A percentile compares a stretch with the other conserved stretches of the same genome.
Evolutionary conservation across 805 yeast species (phyloP).

Genomic region (Metschnikowia lochheadii): DNA sequence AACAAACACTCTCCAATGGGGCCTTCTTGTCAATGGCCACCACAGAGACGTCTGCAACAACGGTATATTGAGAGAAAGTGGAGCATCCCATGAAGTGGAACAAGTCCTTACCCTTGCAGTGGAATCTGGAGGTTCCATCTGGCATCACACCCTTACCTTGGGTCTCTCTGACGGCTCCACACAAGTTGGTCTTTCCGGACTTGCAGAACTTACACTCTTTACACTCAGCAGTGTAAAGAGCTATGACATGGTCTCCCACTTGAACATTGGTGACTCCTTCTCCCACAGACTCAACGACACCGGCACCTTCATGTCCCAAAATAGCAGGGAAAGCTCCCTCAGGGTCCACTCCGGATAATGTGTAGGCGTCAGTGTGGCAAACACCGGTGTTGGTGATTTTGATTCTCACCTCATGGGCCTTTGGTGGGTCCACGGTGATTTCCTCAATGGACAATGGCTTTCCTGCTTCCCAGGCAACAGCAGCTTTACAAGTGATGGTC

Average conservation of each 20-base stretch:
- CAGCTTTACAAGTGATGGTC: conserved; percentile 87
- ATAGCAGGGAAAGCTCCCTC: conserved; percentile 94
- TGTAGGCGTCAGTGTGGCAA: conserved; percentile 98
- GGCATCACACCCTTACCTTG: conserved; percentile 99
- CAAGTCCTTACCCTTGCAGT: conserved; percentile 76
- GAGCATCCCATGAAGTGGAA: conserved; percentile 98
- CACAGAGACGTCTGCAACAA: conserved; percentile 94
- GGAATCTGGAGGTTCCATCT: conserved; percentile 92
- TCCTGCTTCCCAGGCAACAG: conserved; percentile 96
- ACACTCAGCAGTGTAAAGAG: conserved; percentile 96
- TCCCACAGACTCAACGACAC: conserved; percentile 91
- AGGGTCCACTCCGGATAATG: conserved; percentile 90
- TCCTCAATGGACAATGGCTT: conserved; percentile 80
- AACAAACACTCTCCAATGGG: conserved; percentile 79
- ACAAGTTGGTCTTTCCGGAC: conserved; percentile 93
- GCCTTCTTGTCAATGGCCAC: conserved; percentile 87
- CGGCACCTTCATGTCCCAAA: conserved; percentile 98
- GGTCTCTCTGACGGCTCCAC: conserved; percentile 93
- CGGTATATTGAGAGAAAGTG: conserved; percentile 95
- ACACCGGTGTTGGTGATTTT: conserved; percentile 86
- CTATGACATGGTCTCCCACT: conserved; percentile 90
- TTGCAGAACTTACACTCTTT: conserved; percentile 90
- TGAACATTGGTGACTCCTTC: conserved; percentile 89
- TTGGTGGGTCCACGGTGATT: conserved; percentile 88
- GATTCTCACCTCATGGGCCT: conserved; percentile 95